These are phyloP conservation scores for Penicillium flavigenum DNA, from an alignment of 495 filamentous ascomycete genomes.

Conservation along the genomic window DNA sequence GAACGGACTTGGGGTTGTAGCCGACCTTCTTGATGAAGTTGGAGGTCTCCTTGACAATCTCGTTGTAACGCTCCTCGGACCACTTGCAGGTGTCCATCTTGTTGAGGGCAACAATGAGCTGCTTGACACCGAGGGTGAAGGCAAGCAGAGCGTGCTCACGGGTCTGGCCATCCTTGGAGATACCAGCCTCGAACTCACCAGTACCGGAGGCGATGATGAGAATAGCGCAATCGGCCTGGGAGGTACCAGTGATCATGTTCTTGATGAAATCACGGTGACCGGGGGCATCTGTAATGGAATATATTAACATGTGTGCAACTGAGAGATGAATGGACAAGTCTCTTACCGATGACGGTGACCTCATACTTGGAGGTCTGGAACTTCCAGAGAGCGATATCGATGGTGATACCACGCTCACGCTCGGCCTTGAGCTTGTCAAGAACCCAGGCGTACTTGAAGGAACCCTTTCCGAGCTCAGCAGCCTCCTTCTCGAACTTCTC, in stretches of 20 bases:
- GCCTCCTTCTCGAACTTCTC: conserved; percentile 99
- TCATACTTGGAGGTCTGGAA: conserved; percentile 99
- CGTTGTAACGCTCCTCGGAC: conserved; percentile 92
- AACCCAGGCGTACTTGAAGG: conserved; percentile 99
- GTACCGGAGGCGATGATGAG: conserved; percentile 99
- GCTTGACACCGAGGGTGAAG: conserved; percentile 99
- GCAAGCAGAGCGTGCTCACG: conserved; percentile 99
- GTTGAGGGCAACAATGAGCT: conserved; percentile 99
- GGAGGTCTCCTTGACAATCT: conserved; percentile 99
- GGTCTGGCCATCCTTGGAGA: conserved; percentile 99
- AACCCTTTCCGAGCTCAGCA: conserved; percentile 99
- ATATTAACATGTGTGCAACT: conserved; percentile 20
- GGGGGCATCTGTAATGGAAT: conserved; percentile 70
- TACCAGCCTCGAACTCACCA: conserved; percentile 99
- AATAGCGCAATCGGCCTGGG: conserved; percentile 98
- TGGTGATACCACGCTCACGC: conserved; percentile 99
- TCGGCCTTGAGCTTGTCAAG: conserved; percentile 99
- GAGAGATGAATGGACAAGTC: neutral
- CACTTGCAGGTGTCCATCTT: conserved; percentile 99
- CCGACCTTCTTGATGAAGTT: conserved; percentile 99
- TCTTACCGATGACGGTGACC: conserved; percentile 96
- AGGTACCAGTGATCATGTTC: conserved; percentile 99
- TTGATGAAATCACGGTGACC: conserved; percentile 99
- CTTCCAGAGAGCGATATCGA: conserved; percentile 99
- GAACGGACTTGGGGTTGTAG: conserved; percentile 97